These are phyloP conservation scores for Penicillium cataractarum DNA, from an alignment of 495 filamentous ascomycete species.

Conservation along the genomic window DNA sequence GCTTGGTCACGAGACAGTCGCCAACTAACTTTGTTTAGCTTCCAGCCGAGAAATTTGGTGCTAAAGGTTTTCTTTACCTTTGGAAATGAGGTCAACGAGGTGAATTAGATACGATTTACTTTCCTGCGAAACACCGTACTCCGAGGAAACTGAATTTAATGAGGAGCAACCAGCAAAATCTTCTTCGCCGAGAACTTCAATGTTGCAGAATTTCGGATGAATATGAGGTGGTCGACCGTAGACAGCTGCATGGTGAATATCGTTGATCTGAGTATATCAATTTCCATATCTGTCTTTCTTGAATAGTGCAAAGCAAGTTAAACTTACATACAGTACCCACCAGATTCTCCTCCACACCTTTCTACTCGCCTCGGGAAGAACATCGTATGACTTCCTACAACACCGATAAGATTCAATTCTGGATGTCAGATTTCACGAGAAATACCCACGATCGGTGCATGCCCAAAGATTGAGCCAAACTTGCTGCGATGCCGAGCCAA, in stretches of 20 bases:
- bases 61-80: neutral
- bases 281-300: neutral
- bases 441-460: neutral
- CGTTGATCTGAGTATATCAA: neutral
- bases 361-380: neutral
- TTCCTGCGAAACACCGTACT: neutral
- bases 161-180: neutral
- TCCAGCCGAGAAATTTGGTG: neutral
- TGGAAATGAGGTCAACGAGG: neutral
- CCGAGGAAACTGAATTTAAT: neutral
- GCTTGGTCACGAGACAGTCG: neutral
- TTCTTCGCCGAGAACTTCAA: neutral
- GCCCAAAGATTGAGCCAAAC: neutral
- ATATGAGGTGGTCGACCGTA: conserved; percentile 1
- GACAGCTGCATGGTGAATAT: neutral
- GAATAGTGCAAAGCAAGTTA: neutral
- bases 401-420: neutral
- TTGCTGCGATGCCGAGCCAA: neutral
- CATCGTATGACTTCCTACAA: neutral
- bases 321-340: neutral
- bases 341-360: neutral
- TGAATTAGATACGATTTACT: neutral
- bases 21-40: neutral
- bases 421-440: neutral
- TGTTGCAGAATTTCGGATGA: neutral